Evolutionary conservation across 2,329 filamentous ascomycete genomes (phyloP).

Genomic region (Berkeleyomyces rouxiae): DNA sequence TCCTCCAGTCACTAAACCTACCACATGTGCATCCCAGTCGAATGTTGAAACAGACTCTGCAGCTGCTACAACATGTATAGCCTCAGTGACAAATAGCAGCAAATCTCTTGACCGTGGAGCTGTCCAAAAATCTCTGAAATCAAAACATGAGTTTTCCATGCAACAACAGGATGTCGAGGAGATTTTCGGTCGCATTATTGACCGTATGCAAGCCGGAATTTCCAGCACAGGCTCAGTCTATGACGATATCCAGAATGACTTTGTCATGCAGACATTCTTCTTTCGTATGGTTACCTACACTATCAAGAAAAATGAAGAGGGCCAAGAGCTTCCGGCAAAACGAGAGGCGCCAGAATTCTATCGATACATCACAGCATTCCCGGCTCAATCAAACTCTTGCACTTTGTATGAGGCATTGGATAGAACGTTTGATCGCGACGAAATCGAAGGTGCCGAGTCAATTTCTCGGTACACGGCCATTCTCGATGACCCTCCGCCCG

Average conservation of each 20-base stretch:
- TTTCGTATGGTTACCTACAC: conserved; percentile 45
- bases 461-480: conserved; percentile 53
- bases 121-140: conserved; percentile 28
- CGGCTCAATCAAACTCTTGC: conserved; percentile 30
- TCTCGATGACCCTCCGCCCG: conserved; percentile 51
- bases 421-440: conserved; percentile 66
- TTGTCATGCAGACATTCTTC: conserved; percentile 55
- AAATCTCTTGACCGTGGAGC: conserved; percentile 19
- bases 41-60: background rate
- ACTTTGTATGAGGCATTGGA: conserved; percentile 76
- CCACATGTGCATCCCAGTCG: background rate
- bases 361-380: conserved; percentile 43
- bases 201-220: conserved; percentile 80
- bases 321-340: conserved; percentile 10
- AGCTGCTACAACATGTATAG: background rate
- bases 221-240: conserved; percentile 46
- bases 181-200: conserved; percentile 82
- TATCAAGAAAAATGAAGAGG: conserved; percentile 30
- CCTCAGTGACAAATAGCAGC: background rate
- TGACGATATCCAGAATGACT: conserved; percentile 61
- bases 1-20: background rate
- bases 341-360: conserved; percentile 31
- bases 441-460: conserved; percentile 45
- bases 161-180: conserved; percentile 87
- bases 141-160: conserved; percentile 15